phyloP scores from a whole-genome alignment of 176 grass and related monocot genomes.

The Zoysia pacifica region DNA sequence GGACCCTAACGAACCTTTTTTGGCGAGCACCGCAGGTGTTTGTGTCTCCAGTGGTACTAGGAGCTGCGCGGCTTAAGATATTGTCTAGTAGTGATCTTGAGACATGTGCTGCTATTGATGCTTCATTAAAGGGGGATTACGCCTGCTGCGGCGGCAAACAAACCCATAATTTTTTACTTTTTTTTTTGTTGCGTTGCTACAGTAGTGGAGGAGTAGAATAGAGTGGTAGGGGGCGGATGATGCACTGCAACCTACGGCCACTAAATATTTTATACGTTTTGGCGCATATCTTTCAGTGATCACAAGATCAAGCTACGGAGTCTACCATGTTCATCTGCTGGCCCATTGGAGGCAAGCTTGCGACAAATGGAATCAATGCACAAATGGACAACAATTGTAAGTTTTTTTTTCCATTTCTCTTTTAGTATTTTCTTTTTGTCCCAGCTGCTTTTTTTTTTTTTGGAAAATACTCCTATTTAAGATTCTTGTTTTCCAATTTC shows the following conservation, averaged over 20 bases:
- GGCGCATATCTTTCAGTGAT: slow-evolving; percentile 54
- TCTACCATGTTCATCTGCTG: slow-evolving; percentile 39
- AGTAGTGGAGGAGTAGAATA: background rate
- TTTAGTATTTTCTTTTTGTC: background rate
- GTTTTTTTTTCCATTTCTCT: background rate
- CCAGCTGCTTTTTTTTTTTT: background rate
- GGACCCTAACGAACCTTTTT: slow-evolving; percentile 48
- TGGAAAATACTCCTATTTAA: background rate
- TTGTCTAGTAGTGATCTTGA: slow-evolving; percentile 52
- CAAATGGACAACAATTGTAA: slow-evolving; percentile 9
- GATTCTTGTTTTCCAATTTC: background rate
- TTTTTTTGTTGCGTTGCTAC: background rate
- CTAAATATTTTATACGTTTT: slow-evolving; percentile 49
- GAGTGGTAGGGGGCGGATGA: slow-evolving; percentile 38
- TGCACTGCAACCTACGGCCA: slow-evolving; percentile 35
- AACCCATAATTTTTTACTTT: background rate
- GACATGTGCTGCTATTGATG: slow-evolving; percentile 55
- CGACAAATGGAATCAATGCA: slow-evolving; percentile 55
- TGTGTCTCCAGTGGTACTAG: slow-evolving; percentile 42
- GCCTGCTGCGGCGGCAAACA: slow-evolving; percentile 26
- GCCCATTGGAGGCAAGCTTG: slow-evolving; percentile 53
- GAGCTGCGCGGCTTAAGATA: slow-evolving; percentile 46
- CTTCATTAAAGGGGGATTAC: slow-evolving; percentile 48
- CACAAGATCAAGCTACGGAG: slow-evolving; percentile 46
- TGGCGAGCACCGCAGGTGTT: slow-evolving; percentile 54